Percentiles rank a stretch among this genome's conserved stretches.
Conservation (phyloP, 805 yeast species). For the Pichia thaimueangensis region DNA sequence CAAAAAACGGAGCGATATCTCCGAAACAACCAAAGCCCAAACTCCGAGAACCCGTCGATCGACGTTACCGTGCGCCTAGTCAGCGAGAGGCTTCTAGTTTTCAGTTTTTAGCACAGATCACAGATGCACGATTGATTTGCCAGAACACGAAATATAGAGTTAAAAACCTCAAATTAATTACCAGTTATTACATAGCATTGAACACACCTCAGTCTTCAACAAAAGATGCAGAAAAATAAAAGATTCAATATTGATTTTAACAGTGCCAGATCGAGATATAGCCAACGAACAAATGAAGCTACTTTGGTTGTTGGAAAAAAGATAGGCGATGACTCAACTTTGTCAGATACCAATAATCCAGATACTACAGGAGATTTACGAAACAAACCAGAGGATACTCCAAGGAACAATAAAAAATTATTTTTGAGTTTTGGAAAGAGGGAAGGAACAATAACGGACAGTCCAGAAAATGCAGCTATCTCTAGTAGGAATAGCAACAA, state of each 20-base stretch:
- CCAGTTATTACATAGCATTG: no score
- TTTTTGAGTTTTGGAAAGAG: neutral
- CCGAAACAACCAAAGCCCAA: no score
- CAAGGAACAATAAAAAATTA: neutral
- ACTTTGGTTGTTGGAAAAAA: slow-evolving; percentile 28
- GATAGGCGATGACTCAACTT: neutral
- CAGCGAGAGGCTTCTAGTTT: no score
- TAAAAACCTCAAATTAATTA: no score
- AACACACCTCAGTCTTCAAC: no score
- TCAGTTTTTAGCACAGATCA: no score
- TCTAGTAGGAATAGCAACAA: neutral
- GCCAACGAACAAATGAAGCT: slow-evolving; percentile 30
- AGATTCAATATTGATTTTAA: slow-evolving; percentile 23
- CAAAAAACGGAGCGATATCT: no score
- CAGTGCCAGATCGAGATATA: slow-evolving; percentile 23
- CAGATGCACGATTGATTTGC: no score
- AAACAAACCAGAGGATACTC: neutral
- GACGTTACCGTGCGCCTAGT: no score
- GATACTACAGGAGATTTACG: neutral
- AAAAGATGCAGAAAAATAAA: slow-evolving; percentile 19
- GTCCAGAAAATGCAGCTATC: neutral
- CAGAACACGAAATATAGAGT: no score
- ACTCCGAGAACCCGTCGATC: no score
- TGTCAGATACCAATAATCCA: neutral
- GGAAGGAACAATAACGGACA: neutral